Conservation (phyloP, 2,329 filamentous ascomycete species). For the Colletotrichum ledebouriae region DNA sequence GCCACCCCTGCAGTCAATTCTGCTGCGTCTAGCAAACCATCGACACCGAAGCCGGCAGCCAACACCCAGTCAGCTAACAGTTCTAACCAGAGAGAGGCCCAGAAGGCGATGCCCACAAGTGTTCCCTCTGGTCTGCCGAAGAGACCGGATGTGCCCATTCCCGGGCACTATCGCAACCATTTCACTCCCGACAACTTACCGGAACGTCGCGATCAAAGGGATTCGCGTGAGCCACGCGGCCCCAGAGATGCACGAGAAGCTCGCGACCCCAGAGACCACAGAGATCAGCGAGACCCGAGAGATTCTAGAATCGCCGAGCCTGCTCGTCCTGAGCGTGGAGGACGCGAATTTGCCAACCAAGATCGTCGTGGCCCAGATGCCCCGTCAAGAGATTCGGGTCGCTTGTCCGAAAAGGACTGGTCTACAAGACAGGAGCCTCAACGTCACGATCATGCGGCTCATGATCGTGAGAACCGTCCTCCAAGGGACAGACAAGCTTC, state of each 20-base stretch:
- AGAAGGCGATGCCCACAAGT: slow-evolving; percentile 52
- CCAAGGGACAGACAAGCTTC: slow-evolving; percentile 52
- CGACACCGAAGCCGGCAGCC: slow-evolving; percentile 46
- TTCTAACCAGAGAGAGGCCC: slow-evolving; percentile 48
- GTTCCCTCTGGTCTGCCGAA: slow-evolving; percentile 60
- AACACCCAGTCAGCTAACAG: slow-evolving; percentile 37
- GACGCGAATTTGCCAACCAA: slow-evolving; percentile 55
- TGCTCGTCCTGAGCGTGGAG: slow-evolving; percentile 54
- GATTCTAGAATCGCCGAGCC: slow-evolving; percentile 57
- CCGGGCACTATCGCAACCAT: slow-evolving; percentile 62
- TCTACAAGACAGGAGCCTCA: slow-evolving; percentile 47
- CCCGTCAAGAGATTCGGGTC: slow-evolving; percentile 52
- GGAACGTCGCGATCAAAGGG: slow-evolving; percentile 47
- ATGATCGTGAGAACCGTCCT: slow-evolving; percentile 55
- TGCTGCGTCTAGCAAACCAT: slow-evolving; percentile 45
- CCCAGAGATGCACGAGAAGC: slow-evolving; percentile 47
- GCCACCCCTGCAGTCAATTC: slow-evolving; percentile 35
- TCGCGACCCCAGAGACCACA: slow-evolving; percentile 44
- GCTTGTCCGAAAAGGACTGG: slow-evolving; percentile 57
- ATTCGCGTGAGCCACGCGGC: slow-evolving; percentile 50
- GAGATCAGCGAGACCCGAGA: slow-evolving; percentile 52
- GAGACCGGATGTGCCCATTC: slow-evolving; percentile 70
- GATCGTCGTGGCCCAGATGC: slow-evolving; percentile 60
- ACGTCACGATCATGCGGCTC: slow-evolving; percentile 52
- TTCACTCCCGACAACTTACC: slow-evolving; percentile 49